Evolutionary conservation across 2,329 filamentous ascomycete genomes (phyloP).

Genomic region (Xylaria sp.): DNA sequence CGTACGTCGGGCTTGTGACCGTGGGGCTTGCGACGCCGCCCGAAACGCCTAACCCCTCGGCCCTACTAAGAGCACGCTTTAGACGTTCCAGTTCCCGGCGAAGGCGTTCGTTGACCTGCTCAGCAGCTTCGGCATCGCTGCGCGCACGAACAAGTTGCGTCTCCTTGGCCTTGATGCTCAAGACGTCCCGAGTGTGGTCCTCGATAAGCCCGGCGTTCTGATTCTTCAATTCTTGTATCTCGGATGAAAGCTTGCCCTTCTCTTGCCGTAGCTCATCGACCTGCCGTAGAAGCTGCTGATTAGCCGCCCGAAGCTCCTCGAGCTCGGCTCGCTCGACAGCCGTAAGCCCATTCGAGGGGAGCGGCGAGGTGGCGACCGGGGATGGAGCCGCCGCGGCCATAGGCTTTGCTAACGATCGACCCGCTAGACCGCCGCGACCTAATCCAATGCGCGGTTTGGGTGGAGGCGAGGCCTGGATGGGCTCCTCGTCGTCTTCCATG

Average conservation of each 20-base stretch:
- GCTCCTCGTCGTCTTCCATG: slow-evolving; percentile 63
- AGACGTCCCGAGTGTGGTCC: slow-evolving; percentile 91
- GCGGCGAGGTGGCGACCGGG: slow-evolving; percentile 60
- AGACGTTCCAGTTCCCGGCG: slow-evolving; percentile 88
- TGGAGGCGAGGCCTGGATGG: slow-evolving; percentile 55
- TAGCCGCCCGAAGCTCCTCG: slow-evolving; percentile 83
- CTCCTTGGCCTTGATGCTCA: slow-evolving; percentile 98
- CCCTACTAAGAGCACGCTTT: slow-evolving; percentile 79
- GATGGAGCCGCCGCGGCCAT: slow-evolving; percentile 55
- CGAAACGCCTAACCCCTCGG: slow-evolving; percentile 55
- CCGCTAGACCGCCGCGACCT: slow-evolving; percentile 82
- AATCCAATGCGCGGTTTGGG: slow-evolving; percentile 68
- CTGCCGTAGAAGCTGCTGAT: slow-evolving; percentile 76
- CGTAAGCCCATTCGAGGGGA: slow-evolving; percentile 69
- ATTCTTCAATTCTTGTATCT: slow-evolving; percentile 93
- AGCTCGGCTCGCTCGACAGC: slow-evolving; percentile 90
- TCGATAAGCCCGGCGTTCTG: slow-evolving; percentile 97
- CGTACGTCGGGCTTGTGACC: slow-evolving; percentile 58
- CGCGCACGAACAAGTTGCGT: slow-evolving; percentile 92
- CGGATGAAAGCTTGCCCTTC: slow-evolving; percentile 78
- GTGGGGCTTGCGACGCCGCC: slow-evolving; percentile 50
- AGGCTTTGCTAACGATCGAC: slow-evolving; percentile 83
- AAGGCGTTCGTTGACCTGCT: slow-evolving; percentile 83
- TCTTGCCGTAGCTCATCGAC: slow-evolving; percentile 84
- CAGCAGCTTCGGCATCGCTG: slow-evolving; percentile 86